Evolutionary conservation across 148 eudicot genomes (phyloP).

Genomic region (Amaranthus hypochondriacus): DNA sequence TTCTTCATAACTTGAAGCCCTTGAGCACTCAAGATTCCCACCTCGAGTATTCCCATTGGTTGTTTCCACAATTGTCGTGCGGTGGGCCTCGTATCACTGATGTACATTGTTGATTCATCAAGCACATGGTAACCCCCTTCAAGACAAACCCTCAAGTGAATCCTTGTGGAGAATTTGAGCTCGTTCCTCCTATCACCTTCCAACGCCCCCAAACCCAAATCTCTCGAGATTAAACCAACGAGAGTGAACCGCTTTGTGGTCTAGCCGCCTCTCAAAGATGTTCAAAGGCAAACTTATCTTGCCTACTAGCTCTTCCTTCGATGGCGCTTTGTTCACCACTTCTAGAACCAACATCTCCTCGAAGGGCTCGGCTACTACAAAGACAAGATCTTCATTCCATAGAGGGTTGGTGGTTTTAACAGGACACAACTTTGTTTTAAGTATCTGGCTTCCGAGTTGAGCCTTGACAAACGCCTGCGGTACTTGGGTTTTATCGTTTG

Average conservation of each 20-base stretch:
- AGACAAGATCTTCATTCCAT: constrained; percentile 46
- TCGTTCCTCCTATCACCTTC: constrained; percentile 39
- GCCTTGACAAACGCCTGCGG: constrained; percentile 38
- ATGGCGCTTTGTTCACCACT: constrained; percentile 33
- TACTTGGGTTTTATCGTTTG: constrained; percentile 26
- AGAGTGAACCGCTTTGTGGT: constrained; percentile 37
- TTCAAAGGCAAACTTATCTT: constrained; percentile 29
- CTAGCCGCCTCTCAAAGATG: constrained; percentile 34
- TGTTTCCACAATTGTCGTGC: constrained; percentile 43
- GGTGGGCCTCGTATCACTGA: constrained; percentile 41
- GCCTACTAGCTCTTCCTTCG: constrained; percentile 42
- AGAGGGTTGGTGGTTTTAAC: constrained; percentile 29
- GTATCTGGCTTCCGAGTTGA: constrained; percentile 33
- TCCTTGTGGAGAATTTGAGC: constrained; percentile 35
- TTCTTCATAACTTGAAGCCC: constrained; percentile 37
- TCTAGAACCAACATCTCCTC: constrained; percentile 33
- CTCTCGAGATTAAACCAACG: constrained; percentile 44
- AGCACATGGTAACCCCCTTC: constrained; percentile 49
- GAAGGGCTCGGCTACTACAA: constrained; percentile 43
- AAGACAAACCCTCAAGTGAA: constrained; percentile 36
- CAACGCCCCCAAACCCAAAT: constrained; percentile 30
- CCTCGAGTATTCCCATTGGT: constrained; percentile 39
- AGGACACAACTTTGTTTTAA: constrained; percentile 31
- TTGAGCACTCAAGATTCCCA: constrained; percentile 40
- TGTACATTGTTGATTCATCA: constrained; percentile 50